phyloP scores from a whole-genome alignment of 78 protist genomes.

The Kipferlia bialata region DNA sequence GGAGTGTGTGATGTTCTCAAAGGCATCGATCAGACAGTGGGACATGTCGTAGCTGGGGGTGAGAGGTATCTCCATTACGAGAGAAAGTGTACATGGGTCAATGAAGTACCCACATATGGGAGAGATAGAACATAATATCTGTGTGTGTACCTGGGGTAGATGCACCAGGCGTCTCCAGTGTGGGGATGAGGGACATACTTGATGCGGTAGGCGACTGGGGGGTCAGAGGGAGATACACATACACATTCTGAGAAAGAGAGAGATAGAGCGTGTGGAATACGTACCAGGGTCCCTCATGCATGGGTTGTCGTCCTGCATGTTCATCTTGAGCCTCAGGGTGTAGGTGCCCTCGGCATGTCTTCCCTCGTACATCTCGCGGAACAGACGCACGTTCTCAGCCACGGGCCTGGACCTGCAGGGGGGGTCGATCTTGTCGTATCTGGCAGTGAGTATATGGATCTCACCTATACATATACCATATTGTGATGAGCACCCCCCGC shows the following conservation, averaged over 20 bases:
- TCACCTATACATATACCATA: too few relatives aligned
- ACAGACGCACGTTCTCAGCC: conserved; percentile 68
- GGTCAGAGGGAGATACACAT: too few relatives aligned
- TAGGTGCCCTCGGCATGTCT: conserved; percentile 70
- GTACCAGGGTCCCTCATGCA: conserved; percentile 15
- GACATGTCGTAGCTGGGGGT: conserved; percentile 88
- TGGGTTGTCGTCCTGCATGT: conserved; percentile 55
- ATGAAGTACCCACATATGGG: too few relatives aligned
- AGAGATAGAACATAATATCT: too few relatives aligned
- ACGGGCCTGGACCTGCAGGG: conserved; percentile 76
- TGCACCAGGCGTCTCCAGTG: conserved; percentile 82
- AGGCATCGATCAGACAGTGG: conserved; percentile 87
- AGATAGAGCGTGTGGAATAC: neutral
- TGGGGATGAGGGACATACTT: conserved; percentile 58
- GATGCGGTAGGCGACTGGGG: conserved; percentile 79
- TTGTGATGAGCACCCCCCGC: too few relatives aligned
- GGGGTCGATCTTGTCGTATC: neutral
- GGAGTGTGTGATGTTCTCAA: conserved; percentile 94
- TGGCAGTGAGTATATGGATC: neutral
- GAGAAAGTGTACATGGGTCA: too few relatives aligned
- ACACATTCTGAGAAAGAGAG: too few relatives aligned
- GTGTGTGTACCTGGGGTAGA: too few relatives aligned
- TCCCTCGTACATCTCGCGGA: conserved; percentile 81
- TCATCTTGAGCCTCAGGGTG: conserved; percentile 75
- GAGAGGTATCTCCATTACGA: too few relatives aligned